Evolutionary conservation across 257 asterid genomes (phyloP).

Genomic region (Gentiana macrophylla): DNA sequence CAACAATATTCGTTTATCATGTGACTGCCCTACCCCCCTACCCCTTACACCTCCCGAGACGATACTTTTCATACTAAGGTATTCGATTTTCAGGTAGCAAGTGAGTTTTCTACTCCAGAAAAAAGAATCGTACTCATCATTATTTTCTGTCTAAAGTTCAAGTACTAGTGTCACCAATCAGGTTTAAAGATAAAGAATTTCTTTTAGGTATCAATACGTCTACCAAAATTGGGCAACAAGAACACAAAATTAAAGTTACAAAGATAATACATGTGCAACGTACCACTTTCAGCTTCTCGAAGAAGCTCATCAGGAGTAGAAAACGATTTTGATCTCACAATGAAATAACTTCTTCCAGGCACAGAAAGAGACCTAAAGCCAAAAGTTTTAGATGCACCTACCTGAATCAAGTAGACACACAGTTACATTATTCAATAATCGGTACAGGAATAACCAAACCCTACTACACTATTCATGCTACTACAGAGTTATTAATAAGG

Average conservation of each 20-base stretch:
- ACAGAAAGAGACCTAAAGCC: slow-evolving; percentile 86
- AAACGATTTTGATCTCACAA: slow-evolving; percentile 69
- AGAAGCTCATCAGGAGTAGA: slow-evolving; percentile 38
- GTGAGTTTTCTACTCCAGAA: too few species aligned
- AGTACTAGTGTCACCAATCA: neutral
- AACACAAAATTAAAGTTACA: neutral
- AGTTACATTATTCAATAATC: neutral
- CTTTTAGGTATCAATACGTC: too few species aligned
- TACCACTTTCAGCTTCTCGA: slow-evolving; percentile 54
- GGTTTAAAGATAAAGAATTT: neutral
- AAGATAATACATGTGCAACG: slow-evolving; percentile 14
- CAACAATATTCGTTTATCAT: too few species aligned
- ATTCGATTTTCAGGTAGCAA: too few species aligned
- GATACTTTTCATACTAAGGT: too few species aligned
- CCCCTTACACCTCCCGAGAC: too few species aligned
- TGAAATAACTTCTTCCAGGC: slow-evolving; percentile 55
- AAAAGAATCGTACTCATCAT: too few species aligned
- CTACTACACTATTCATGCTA: neutral
- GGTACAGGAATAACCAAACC: too few species aligned
- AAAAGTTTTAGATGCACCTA: slow-evolving; percentile 27
- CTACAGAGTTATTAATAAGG: neutral
- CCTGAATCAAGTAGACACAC: slow-evolving; percentile 28
- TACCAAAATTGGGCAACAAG: neutral
- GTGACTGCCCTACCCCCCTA: too few species aligned
- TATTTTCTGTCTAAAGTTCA: neutral